These are phyloP conservation scores for Alternaria solani DNA, from an alignment of 2,329 filamentous ascomycete genomes.

Conservation along the genomic window DNA sequence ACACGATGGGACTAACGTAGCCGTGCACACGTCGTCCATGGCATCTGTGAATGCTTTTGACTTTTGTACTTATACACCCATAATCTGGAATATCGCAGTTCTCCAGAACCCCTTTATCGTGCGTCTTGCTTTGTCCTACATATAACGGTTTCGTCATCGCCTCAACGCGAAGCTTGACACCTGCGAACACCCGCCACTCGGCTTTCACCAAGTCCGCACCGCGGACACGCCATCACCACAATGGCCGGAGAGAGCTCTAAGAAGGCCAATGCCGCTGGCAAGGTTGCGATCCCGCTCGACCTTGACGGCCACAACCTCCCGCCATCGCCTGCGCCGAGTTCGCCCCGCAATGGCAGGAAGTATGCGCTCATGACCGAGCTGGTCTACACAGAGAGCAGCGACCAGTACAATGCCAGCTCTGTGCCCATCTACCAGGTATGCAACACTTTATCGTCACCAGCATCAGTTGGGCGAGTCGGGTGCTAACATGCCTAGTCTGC, in stretches of 20 bases:
- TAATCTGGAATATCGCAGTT: conserved; percentile 1
- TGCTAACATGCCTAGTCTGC: conserved; percentile 70
- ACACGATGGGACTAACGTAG: conserved; percentile 33
- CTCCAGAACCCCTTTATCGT: neutral
- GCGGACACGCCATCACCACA: conserved; percentile 19
- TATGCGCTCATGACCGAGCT: conserved; percentile 96
- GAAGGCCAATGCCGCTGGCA: conserved; percentile 50
- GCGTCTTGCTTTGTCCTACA: conserved; percentile 1
- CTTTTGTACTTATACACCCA: conserved; percentile 11
- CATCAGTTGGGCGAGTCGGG: neutral
- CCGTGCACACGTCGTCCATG: conserved; percentile 32
- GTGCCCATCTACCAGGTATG: conserved; percentile 90
- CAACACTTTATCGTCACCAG: neutral
- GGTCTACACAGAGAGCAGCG: conserved; percentile 93
- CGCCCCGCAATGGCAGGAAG: conserved; percentile 81
- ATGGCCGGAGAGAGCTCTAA: conserved; percentile 48
- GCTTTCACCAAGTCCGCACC: conserved; percentile 20
- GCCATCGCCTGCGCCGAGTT: conserved; percentile 86
- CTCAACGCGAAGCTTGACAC: conserved; percentile 25
- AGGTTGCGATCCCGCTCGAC: conserved; percentile 51
- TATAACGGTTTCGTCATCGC: conserved; percentile 20
- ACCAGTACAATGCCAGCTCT: conserved; percentile 96
- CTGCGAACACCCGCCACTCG: conserved; percentile 17
- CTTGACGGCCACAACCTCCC: conserved; percentile 52
- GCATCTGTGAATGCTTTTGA: conserved; percentile 11